Conservation (phyloP, 495 filamentous ascomycete genomes). For the Lophiostoma macrostomum region DNA sequence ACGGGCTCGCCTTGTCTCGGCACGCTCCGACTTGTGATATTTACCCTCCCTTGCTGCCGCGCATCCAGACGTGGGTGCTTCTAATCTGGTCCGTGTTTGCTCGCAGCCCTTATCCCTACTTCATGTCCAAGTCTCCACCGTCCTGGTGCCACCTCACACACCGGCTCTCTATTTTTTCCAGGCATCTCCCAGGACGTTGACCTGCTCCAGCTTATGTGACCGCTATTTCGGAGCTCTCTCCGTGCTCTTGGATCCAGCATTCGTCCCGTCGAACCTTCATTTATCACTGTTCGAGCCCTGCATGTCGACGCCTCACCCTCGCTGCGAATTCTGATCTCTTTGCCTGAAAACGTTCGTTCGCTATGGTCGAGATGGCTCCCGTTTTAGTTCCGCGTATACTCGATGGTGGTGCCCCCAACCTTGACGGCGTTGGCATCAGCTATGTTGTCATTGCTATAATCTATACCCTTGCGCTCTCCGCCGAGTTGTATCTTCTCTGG, state of each 20-base stretch:
- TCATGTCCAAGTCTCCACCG: not conserved
- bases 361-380: constrained; percentile 23
- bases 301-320: constrained; percentile 9
- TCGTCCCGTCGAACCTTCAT: not conserved
- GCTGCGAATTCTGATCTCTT: not conserved
- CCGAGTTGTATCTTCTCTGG: constrained; percentile 55
- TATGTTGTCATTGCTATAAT: constrained; percentile 48
- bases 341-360: not conserved
- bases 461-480: constrained; percentile 55
- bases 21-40: constrained; percentile 14
- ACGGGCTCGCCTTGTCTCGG: constrained; percentile 21
- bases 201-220: constrained; percentile 15
- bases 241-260: constrained; percentile 3
- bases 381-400: constrained; percentile 16
- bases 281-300: constrained; percentile 8
- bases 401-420: constrained; percentile 33
- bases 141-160: constrained; percentile 7
- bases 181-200: not conserved
- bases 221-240: not conserved
- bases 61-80: constrained; percentile 11
- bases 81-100: constrained; percentile 17
- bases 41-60: constrained; percentile 24
- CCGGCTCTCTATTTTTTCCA: not conserved
- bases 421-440: constrained; percentile 45
- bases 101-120: not conserved